Evolutionary conservation across 2,329 filamentous ascomycete species (phyloP).

Genomic region (Aureobasidium melanogenum): DNA sequence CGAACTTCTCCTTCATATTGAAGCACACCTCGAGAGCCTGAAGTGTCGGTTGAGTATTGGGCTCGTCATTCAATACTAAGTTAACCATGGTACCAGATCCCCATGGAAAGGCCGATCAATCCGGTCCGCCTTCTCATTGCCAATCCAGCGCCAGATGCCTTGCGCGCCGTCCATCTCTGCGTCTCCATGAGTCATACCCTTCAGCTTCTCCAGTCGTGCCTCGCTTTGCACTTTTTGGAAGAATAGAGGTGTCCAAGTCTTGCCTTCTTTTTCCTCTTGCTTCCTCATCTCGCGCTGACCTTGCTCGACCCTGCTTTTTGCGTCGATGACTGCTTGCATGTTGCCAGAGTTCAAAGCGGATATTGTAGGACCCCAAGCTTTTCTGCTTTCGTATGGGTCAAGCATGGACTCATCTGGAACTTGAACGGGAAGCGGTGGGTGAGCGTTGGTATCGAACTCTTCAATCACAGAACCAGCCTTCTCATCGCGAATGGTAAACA

Average conservation of each 20-base stretch:
- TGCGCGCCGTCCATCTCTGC: neutral
- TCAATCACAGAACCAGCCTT: slow-evolving; percentile 28
- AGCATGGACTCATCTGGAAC: slow-evolving; percentile 23
- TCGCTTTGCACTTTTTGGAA: slow-evolving; percentile 27
- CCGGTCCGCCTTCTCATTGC: neutral
- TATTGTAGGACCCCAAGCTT: slow-evolving; percentile 35
- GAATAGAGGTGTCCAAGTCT: slow-evolving; percentile 32
- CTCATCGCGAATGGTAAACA: slow-evolving; percentile 29
- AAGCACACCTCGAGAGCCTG: no score
- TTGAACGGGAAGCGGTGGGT: slow-evolving; percentile 19
- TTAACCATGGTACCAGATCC: neutral
- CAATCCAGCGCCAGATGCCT: neutral
- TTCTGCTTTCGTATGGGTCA: slow-evolving; percentile 38
- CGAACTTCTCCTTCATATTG: no score
- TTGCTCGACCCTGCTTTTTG: slow-evolving; percentile 20
- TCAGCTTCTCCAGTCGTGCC: slow-evolving; percentile 22
- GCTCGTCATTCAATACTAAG: no score
- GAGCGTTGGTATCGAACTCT: slow-evolving; percentile 24
- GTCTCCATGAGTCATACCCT: neutral
- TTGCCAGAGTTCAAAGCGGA: slow-evolving; percentile 30
- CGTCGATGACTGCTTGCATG: slow-evolving; percentile 30
- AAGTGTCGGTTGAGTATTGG: no score
- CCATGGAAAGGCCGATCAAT: slow-evolving; percentile 3
- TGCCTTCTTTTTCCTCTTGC: slow-evolving; percentile 27
- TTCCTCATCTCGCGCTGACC: slow-evolving; percentile 33